Conservation (phyloP, 73 alveolate genomes). For the Tetrahymena elliotti region DNA sequence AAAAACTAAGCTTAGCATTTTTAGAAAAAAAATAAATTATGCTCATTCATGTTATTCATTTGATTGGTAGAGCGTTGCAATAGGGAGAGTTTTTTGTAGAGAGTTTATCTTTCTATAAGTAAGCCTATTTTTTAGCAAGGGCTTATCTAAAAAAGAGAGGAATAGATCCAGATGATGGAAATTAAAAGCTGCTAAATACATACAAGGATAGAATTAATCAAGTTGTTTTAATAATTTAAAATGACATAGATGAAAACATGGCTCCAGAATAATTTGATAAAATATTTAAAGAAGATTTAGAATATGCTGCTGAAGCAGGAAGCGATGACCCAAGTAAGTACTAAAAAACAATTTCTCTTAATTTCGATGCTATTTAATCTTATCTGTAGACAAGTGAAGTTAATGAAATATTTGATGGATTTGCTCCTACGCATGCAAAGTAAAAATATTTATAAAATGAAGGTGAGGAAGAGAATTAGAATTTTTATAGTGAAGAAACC, state of each 20-base stretch:
- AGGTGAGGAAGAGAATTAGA: neutral
- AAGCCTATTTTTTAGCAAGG: neutral
- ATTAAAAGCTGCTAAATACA: neutral
- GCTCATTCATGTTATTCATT: neutral
- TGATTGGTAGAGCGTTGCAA: neutral
- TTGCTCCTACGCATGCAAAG: neutral
- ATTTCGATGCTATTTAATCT: neutral
- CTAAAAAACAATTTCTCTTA: neutral
- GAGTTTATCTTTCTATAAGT: neutral
- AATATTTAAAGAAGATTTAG: neutral
- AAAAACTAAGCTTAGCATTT: neutral
- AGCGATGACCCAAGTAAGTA: neutral
- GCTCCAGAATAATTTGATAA: neutral
- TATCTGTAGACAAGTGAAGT: neutral
- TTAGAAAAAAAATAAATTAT: neutral
- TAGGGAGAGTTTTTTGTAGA: neutral
- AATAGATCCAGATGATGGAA: neutral
- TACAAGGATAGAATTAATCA: neutral
- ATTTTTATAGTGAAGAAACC: neutral
- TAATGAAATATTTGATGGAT: neutral
- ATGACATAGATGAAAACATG: neutral
- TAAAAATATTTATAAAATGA: neutral
- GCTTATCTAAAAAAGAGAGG: neutral
- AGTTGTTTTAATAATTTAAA: neutral
- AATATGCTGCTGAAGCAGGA: neutral